Evolutionary conservation across 257 asterid species (phyloP).

Genomic region (Lavandula angustifolia): DNA sequence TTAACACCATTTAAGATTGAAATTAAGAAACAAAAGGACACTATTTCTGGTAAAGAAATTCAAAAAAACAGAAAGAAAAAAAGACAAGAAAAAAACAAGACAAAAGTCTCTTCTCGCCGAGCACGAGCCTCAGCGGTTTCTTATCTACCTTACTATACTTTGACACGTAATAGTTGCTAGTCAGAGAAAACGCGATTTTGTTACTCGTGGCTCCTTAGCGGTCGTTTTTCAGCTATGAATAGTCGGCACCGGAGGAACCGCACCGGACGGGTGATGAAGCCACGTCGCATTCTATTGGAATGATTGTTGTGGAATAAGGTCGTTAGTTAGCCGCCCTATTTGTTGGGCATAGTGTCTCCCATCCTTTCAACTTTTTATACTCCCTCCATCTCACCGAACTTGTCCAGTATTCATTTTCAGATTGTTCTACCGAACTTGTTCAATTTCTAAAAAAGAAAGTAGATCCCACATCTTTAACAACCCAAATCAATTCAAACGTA

Average conservation of each 20-base stretch:
- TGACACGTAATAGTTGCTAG: conserved; percentile 34
- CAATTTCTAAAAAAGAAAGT: no score
- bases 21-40: conserved; percentile 17
- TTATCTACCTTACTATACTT: conserved; percentile 33
- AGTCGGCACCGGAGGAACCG: conserved; percentile 41
- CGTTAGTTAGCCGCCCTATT: conserved; percentile 17
- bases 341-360: conserved; percentile 18
- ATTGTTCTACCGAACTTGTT: no score
- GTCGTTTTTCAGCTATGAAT: conserved; percentile 24
- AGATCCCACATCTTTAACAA: no score
- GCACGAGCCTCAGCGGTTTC: conserved; percentile 44
- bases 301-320: neutral
- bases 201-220: conserved; percentile 10
- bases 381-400: no score
- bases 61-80: neutral
- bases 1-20: conserved; percentile 27
- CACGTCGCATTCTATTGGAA: conserved; percentile 28
- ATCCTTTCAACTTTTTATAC: no score
- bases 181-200: conserved; percentile 22
- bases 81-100: neutral
- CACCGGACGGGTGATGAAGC: conserved; percentile 32
- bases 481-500: no score
- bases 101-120: conserved; percentile 36
- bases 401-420: no score
- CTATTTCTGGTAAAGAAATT: neutral